Evolutionary conservation across 139 green algal genomes (phyloP), one percentile per base, ranked within the genome.

Genomic region (Chlorella sp.): DNA sequence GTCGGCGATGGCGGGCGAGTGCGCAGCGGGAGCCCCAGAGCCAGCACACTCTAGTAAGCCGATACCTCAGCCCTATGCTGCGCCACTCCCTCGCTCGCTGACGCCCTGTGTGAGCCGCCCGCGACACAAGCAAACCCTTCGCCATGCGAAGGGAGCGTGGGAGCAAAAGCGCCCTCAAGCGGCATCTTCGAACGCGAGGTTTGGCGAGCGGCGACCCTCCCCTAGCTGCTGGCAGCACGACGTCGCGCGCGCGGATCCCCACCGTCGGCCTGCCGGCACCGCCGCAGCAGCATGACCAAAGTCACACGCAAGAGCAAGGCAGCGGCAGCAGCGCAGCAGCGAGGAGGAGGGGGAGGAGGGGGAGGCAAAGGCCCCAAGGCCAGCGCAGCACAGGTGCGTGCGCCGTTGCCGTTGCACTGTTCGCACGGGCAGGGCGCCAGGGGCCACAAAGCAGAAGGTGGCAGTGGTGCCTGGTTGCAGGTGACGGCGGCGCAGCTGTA

Each of bases 401-500:
- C 10, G 10, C 42, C 42, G 17, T 55, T n/a, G n/a, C n/a, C n/a
- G n/a, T n/a, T n/a, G n/a, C n/a, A n/a, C n/a, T n/a, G n/a, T n/a
- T n/a, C n/a, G n/a, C 42, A 55, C 17, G 42, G 10, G 42, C 10
- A 55, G 42, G 42, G 42, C 17, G 17, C 42, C 10, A 24, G 42
- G 42, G 42, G 42, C 17, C n/a, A n/a, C n/a, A n/a, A 55, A 24
- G 42, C 17, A 55, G 42, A 24, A 17, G 10, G 17, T 55, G 10
- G 42, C 42, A 55, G 42, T 55, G 42, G 17, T 55, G 42, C 17
- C 10, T 55, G 17, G 17, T 64, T 70, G 64, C 66, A 71, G 66
- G 22, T 82, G 5, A 74, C 64, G 1, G 73, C 84, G 1, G 65
- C 62, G 30, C 67, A 87, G 76, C 72, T 87, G 6, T 87, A 75